These are phyloP conservation scores for Cyathus striatus DNA, from an alignment of 768 basidiomycete species.

Conservation along the genomic window DNA sequence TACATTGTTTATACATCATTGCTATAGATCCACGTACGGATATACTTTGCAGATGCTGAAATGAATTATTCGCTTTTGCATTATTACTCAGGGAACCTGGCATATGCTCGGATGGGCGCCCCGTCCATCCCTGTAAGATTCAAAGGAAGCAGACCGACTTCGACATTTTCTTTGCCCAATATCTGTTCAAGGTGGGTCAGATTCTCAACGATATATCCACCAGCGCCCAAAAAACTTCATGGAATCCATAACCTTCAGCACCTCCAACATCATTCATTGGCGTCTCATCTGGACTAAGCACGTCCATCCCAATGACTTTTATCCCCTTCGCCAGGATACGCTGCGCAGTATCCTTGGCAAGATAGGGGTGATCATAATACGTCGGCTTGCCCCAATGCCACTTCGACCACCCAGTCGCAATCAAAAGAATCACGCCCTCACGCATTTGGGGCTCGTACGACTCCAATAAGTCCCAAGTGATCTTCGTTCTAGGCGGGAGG, in stretches of 20 bases:
- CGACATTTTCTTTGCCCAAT: slow-evolving; percentile 11
- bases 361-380: slow-evolving; percentile 64
- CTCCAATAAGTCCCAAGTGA: slow-evolving; percentile 50
- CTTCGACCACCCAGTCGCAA: slow-evolving; percentile 67
- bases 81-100: slow-evolving; percentile 19
- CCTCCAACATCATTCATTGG: slow-evolving; percentile 27
- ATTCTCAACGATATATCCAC: slow-evolving; percentile 69
- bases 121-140: slow-evolving; percentile 58
- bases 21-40: no score
- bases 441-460: slow-evolving; percentile 29
- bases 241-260: slow-evolving; percentile 43
- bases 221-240: slow-evolving; percentile 56
- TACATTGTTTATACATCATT: no score
- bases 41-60: not conserved
- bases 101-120: slow-evolving; percentile 69
- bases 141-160: slow-evolving; percentile 56
- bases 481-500: slow-evolving; percentile 31
- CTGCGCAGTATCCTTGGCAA: slow-evolving; percentile 47
- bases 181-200: slow-evolving; percentile 48
- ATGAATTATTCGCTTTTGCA: not conserved
- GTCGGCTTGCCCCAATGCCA: slow-evolving; percentile 39
- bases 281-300: slow-evolving; percentile 65
- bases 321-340: slow-evolving; percentile 47
- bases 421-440: slow-evolving; percentile 41
- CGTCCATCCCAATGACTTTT: slow-evolving; percentile 56